These are phyloP conservation scores for Aspergillus ostianus DNA, from an alignment of 495 filamentous ascomycete species.

Conservation along the genomic window DNA sequence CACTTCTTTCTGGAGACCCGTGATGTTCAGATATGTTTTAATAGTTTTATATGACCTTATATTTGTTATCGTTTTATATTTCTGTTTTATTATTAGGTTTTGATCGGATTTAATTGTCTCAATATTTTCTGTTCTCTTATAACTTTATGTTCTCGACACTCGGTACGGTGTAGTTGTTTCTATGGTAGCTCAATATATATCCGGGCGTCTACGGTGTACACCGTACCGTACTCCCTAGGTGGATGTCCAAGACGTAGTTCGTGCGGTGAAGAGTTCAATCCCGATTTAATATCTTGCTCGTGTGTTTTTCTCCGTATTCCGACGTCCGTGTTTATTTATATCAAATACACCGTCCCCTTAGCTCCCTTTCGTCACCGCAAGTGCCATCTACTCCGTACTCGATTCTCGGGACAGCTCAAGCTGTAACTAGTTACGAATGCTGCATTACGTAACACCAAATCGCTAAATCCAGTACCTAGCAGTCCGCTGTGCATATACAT, in stretches of 20 bases:
- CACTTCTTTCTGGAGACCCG: background rate
- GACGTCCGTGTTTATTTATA: background rate
- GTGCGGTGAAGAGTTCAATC: too few relatives aligned
- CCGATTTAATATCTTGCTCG: too few relatives aligned
- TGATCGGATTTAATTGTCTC: background rate
- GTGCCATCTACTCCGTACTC: background rate
- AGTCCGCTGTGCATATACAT: constrained; percentile 4
- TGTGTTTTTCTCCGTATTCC: too few relatives aligned
- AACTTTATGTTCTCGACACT: background rate
- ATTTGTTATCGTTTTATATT: too few relatives aligned
- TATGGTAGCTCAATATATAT: too few relatives aligned
- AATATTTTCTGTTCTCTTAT: background rate
- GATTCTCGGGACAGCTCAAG: background rate
- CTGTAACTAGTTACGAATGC: constrained; percentile 1
- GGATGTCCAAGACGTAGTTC: background rate
- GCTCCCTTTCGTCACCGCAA: background rate
- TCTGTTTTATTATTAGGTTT: background rate
- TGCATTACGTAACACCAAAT: background rate
- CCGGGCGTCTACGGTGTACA: background rate
- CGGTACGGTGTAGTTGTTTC: background rate
- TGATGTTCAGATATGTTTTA: too few relatives aligned
- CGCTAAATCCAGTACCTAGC: background rate
- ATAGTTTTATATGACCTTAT: too few relatives aligned
- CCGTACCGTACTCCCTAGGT: too few relatives aligned
- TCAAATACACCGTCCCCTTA: background rate